These are phyloP conservation scores for Trypanosoma melophagium DNA, from an alignment of 208 protist genomes.

Conservation along the genomic window DNA sequence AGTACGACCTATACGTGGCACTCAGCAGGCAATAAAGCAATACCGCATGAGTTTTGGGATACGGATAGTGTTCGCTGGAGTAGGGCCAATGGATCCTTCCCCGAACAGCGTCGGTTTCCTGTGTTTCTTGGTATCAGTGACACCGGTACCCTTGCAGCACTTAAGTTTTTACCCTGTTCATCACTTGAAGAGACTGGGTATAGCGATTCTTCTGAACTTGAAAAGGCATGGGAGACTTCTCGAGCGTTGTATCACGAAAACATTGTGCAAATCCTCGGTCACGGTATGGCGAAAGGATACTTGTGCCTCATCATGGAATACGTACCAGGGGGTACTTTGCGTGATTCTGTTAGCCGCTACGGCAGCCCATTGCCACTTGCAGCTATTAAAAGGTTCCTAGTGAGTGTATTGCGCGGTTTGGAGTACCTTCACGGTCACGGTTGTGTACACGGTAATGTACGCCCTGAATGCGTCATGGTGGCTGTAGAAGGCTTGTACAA, in stretches of 20 bases:
- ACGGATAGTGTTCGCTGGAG: conserved; percentile 5
- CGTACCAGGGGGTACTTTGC: conserved; percentile 39
- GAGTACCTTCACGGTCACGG: conserved; percentile 46
- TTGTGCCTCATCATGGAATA: conserved; percentile 42
- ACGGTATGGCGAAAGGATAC: conserved; percentile 18
- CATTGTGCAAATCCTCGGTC: conserved; percentile 40
- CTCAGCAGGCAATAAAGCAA: background rate
- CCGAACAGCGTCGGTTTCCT: background rate
- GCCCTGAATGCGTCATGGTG: conserved; percentile 37
- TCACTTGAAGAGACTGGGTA: background rate
- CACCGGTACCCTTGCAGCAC: conserved; percentile 15
- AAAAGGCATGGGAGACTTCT: conserved; percentile 10
- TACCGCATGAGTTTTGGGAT: conserved; percentile 6
- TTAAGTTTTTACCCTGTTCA: conserved; percentile 5
- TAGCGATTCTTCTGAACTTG: background rate
- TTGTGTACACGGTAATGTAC: conserved; percentile 42
- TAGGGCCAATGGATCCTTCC: background rate
- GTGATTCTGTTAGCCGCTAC: conserved; percentile 33
- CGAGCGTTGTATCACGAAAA: conserved; percentile 43
- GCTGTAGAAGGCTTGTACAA: conserved; percentile 50
- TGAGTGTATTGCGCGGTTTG: conserved; percentile 39
- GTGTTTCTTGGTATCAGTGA: conserved; percentile 22
- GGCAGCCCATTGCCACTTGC: conserved; percentile 31
- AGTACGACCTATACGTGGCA: background rate
- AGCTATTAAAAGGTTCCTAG: conserved; percentile 34